Evolutionary conservation across 345 rosid genomes (phyloP).

Genomic region (Bruguiera parviflora): DNA sequence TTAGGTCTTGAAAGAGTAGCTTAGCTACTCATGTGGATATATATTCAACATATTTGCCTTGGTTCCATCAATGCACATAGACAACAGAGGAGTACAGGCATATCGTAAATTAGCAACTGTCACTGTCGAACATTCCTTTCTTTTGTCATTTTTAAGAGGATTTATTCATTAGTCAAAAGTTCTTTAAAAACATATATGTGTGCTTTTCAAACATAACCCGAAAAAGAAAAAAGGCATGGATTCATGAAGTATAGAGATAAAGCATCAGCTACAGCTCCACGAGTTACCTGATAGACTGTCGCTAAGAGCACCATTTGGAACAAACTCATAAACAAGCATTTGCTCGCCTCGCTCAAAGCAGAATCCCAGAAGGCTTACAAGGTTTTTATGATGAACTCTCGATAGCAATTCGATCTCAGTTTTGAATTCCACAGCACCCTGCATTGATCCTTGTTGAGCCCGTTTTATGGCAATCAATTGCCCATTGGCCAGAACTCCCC

Average conservation of each 20-base stretch:
- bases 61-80: neutral
- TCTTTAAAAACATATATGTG: too few relatives aligned
- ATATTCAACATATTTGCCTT: too few relatives aligned
- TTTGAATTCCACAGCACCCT: constrained; percentile 27
- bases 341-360: constrained; percentile 30
- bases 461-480: constrained; percentile 26
- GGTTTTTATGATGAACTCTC: constrained; percentile 33
- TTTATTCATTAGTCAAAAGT: too few relatives aligned
- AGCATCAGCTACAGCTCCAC: constrained; percentile 28
- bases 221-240: neutral
- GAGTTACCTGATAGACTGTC: constrained; percentile 29
- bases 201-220: too few relatives aligned
- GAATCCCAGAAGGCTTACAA: constrained; percentile 27
- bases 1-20: too few relatives aligned
- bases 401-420: constrained; percentile 32
- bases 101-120: too few relatives aligned
- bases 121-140: too few relatives aligned
- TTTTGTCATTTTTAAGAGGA: too few relatives aligned
- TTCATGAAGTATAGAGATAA: neutral
- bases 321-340: constrained; percentile 27
- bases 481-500: constrained; percentile 27
- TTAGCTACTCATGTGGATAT: neutral
- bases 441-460: constrained; percentile 29
- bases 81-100: too few relatives aligned
- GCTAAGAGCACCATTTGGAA: constrained; percentile 24